Conservation (phyloP, 2,329 filamentous ascomycete species). For the Setomelanomma holmii region DNA sequence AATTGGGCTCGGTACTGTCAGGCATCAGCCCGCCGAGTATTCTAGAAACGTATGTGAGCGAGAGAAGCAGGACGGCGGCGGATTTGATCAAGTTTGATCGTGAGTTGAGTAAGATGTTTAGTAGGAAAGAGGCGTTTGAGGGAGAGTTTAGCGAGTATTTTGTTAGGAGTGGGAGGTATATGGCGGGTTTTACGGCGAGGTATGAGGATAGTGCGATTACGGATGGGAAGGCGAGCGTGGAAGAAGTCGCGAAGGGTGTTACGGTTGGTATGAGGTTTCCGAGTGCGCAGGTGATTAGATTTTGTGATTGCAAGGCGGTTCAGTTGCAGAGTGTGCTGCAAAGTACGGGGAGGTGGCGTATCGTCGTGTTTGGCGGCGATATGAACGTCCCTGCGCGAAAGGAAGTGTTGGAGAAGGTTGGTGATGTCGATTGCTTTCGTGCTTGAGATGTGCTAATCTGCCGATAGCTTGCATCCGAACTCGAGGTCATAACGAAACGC, state of each 20-base stretch:
- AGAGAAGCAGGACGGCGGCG: constrained; percentile 55
- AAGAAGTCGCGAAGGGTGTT: constrained; percentile 48
- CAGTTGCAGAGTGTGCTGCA: constrained; percentile 59
- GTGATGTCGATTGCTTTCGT: constrained; percentile 33
- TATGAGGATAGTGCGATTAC: constrained; percentile 63
- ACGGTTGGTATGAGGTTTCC: constrained; percentile 59
- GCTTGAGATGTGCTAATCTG: background rate
- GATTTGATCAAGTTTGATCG: constrained; percentile 69
- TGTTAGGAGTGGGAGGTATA: constrained; percentile 64
- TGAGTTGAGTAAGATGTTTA: constrained; percentile 61
- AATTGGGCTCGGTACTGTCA: constrained; percentile 52
- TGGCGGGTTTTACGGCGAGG: constrained; percentile 63
- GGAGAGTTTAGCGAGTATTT: constrained; percentile 65
- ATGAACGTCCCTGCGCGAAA: constrained; percentile 37
- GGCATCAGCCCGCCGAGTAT: constrained; percentile 63
- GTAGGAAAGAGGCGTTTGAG: constrained; percentile 52
- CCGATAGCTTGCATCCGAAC: constrained; percentile 23
- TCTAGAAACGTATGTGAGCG: constrained; percentile 67
- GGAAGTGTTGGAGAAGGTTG: constrained; percentile 49
- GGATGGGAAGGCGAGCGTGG: constrained; percentile 38
- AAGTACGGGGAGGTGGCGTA: constrained; percentile 61
- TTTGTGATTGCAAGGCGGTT: constrained; percentile 65
- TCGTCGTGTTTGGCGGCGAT: constrained; percentile 59
- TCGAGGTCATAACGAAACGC: constrained; percentile 41
- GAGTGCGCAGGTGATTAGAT: constrained; percentile 65